Conservation (phyloP, 139 green algal genomes). For the Zygnema circumcarinatum region DNA sequence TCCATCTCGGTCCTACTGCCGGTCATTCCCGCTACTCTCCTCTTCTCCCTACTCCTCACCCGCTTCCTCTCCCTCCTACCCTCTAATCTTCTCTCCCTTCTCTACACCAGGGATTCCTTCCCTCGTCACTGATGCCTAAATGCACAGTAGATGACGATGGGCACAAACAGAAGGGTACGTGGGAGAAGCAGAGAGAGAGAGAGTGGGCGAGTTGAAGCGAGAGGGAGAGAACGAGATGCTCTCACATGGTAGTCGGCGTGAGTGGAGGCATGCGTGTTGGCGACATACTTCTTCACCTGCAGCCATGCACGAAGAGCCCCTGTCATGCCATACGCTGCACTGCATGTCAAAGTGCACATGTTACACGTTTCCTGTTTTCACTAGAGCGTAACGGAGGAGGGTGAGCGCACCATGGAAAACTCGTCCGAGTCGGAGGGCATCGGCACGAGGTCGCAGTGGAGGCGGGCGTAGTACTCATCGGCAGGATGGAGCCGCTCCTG, state of each 20-base stretch:
- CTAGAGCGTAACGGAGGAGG: background rate
- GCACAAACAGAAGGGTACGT: too few species aligned
- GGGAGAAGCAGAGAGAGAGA: too few species aligned
- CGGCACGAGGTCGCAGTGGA: slow-evolving; percentile 58
- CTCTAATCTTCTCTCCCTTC: background rate
- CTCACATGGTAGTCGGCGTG: background rate
- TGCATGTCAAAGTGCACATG: background rate
- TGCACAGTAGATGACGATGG: too few species aligned
- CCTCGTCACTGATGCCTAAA: too few species aligned
- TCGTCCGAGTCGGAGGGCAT: slow-evolving; percentile 14
- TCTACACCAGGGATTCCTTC: background rate
- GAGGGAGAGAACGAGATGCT: background rate
- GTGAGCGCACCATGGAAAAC: background rate
- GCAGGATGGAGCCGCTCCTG: slow-evolving; percentile 48
- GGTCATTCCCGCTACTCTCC: background rate
- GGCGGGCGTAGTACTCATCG: slow-evolving; percentile 56
- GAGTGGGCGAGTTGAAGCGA: too few species aligned
- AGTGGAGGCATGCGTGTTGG: slow-evolving; percentile 23
- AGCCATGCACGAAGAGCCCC: too few species aligned
- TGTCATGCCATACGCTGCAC: too few species aligned
- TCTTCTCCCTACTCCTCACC: background rate
- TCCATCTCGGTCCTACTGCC: background rate
- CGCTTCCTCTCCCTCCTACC: background rate
- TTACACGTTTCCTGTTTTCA: background rate
- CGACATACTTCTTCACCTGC: slow-evolving; percentile 28